Base-by-base conservation (phyloP, 345 rosid species). In the Gossypium stocksii region DNA sequence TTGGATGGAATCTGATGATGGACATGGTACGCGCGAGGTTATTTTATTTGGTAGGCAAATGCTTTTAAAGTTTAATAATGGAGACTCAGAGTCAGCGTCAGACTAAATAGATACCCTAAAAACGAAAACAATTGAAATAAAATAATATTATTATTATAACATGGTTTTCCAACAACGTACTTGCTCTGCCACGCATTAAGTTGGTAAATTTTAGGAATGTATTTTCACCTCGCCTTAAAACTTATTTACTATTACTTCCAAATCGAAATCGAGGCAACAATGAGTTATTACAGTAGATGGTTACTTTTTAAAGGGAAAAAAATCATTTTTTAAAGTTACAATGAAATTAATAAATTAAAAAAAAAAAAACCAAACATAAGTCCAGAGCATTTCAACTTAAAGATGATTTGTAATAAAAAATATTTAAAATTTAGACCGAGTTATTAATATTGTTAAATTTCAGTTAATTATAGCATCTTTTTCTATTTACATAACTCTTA, bases 121-220 rank as follows among this genome's bases (percentile, higher is more conserved):
- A 65, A 56, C 13, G 13, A 20, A 6, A 9, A 65, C 14, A 20
- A 6, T 17, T 10, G 38, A 56, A 71, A 54, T 70, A n/a, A 57
- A 9, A 20, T 57, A 20, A 23, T 46, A 46, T 0, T 69, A 46
- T 6, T 17, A 25, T 61, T 25, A 44, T 25, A 66, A 67, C 80
- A 74, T 70, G 75, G 43, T 66, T 77, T 67, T 73, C 45, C 74
- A 75, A 74, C 46, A 43, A 70, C 77, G 69, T 70, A 76, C 71
- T 72, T 52, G 80, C 63, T 74, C 84, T 74, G 79, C 79, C 73
- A 79, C 51, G 76, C 57, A 70, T 72, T 15, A 3, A 15, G 43
- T 68, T 49, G 8, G 44, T 25, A 1, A 49, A 25, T 68, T 49
- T 14, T 48, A 23, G 58, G 22, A 49, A 7, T 15, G 14, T 3